Evolutionary conservation across 768 basidiomycete genomes (phyloP), one percentile per base, ranked within the genome.

Genomic region (Podaxis rugospora): DNA sequence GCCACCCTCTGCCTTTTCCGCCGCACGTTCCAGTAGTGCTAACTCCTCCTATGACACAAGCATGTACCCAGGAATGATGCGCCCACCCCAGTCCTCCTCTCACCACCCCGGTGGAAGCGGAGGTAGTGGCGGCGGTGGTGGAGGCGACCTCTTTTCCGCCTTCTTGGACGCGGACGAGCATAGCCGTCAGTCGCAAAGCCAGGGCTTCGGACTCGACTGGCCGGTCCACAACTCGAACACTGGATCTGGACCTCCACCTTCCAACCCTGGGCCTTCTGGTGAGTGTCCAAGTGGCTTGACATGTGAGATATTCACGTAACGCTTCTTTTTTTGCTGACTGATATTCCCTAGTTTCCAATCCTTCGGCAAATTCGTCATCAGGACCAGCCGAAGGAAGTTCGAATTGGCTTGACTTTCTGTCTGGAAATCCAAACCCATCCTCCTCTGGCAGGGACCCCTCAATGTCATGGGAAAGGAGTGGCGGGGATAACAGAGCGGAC

Each of bases 401-500:
- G 10, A 60, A 60, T 54, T 60, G 59, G 59, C 42, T 60, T 7
- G 59, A 60, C 23, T 60, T 60, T 32, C 23, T 60, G 18, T 60
- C 59, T 1, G 59, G 51, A 42, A 54, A 53, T 32, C 11, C 51
- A 28, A 60, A 60, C 32, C 59, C 40, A 35, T 36, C 59, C 18
- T 5, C 59, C 47, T 53, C 59, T 0, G 59, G 51, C 14, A 52
- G 57, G 42, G 59, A 60, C 59, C 59, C 59, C 51, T 60, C 59
- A 32, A 60, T 60, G 59, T 60, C 59, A 53, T 60, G 59, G 59
- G 59, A 60, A 60, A 60, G 59, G 51, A 60, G 59, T 23, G 59
- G 59, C 25, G 59, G 59, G 18, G 59, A 60, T 14, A 50, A 51
- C 42, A n/a, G 59, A 21, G 42, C 42, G 21, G 59, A 60, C 28